A percentile compares a stretch with the other conserved stretches of the same genome.
These are phyloP conservation scores for Hanseniaspora pseudoguilliermondii DNA, from an alignment of 805 yeast genomes.

Conservation along the genomic window DNA sequence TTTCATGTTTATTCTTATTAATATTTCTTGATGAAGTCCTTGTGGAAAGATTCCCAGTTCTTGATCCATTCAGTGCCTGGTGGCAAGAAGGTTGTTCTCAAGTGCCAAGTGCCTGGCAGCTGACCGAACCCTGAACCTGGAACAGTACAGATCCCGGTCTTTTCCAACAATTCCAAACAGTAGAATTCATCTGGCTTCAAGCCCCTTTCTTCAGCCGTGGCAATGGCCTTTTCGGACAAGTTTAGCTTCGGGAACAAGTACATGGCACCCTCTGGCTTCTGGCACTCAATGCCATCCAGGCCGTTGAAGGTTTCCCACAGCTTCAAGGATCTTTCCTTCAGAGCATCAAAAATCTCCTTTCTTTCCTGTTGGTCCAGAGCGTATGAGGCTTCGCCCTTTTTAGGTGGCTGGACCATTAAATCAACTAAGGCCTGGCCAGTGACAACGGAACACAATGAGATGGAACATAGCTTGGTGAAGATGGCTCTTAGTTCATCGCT, in stretches of 20 bases:
- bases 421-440: slow-evolving; percentile 90
- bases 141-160: slow-evolving; percentile 91
- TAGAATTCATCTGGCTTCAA: slow-evolving; percentile 75
- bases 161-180: slow-evolving; percentile 68
- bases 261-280: slow-evolving; percentile 95
- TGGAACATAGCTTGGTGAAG: slow-evolving; percentile 75
- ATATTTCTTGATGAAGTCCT: slow-evolving; percentile 49
- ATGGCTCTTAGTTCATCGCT: slow-evolving; percentile 53
- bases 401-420: slow-evolving; percentile 87
- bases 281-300: slow-evolving; percentile 76
- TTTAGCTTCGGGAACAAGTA: slow-evolving; percentile 76
- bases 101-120: slow-evolving; percentile 73
- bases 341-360: slow-evolving; percentile 44
- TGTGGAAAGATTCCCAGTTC: slow-evolving; percentile 68
- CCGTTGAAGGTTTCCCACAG: slow-evolving; percentile 58
- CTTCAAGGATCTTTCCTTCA: slow-evolving; percentile 48
- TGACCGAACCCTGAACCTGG: slow-evolving; percentile 98
- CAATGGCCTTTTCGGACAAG: slow-evolving; percentile 51
- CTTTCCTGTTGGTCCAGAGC: slow-evolving; percentile 55
- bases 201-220: slow-evolving; percentile 44
- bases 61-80: slow-evolving; percentile 87
- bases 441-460: slow-evolving; percentile 86
- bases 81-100: slow-evolving; percentile 92
- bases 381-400: slow-evolving; percentile 60
- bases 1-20: slow-evolving; percentile 11